phyloP scores from a whole-genome alignment of 345 rosid species.

The Salix caprea region DNA sequence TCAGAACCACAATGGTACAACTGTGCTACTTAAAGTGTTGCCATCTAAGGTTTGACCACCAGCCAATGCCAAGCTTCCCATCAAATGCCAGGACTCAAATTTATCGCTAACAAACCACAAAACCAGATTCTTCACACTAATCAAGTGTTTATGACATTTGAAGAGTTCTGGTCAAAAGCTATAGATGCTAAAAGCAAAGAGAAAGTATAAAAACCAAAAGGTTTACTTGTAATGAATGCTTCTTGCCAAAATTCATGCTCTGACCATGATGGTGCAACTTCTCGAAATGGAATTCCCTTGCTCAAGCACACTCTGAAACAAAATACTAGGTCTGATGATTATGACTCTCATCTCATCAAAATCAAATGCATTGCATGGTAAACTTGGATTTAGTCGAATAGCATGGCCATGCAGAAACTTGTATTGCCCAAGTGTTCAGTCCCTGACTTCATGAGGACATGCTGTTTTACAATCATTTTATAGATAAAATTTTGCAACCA shows the following conservation, averaged over 20 bases:
- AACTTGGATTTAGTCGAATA: neutral
- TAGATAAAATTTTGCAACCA: neutral
- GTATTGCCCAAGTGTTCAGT: neutral
- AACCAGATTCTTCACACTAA: neutral
- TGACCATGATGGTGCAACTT: slow-evolving; percentile 34
- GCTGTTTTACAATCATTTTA: too few species aligned
- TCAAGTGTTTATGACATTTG: neutral
- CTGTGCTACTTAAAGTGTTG: neutral
- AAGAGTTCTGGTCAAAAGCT: neutral
- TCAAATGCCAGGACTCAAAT: neutral
- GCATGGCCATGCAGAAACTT: neutral
- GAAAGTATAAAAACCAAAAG: neutral
- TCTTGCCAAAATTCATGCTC: slow-evolving; percentile 22
- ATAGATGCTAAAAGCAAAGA: neutral
- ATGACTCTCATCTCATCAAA: neutral
- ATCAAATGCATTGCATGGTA: neutral
- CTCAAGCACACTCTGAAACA: slow-evolving; percentile 21
- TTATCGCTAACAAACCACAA: neutral
- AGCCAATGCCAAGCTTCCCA: neutral
- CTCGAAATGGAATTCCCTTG: slow-evolving; percentile 24
- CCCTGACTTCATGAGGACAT: neutral
- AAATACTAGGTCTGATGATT: neutral
- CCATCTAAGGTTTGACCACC: neutral
- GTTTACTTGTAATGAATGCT: slow-evolving; percentile 30
- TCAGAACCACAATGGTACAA: neutral